Evolutionary conservation across 306 rosid genomes (phyloP), one percentile per base, ranked within the genome.

Genomic region (Corylus heterophylla): DNA sequence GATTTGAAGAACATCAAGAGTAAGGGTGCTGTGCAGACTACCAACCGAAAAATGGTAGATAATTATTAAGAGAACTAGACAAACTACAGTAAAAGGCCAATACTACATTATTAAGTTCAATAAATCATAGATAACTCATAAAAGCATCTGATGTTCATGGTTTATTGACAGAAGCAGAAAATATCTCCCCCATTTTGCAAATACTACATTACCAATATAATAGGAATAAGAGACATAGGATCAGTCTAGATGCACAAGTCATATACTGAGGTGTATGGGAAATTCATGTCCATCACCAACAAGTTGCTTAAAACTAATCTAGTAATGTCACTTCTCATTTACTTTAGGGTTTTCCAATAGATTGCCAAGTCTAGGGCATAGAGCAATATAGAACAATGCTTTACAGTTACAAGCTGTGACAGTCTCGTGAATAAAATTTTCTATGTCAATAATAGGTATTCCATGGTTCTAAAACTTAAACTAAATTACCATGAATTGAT

Each of bases 41-140:
- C 68, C 74, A 82, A 74, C 85, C 73, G 69, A 76, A 71, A 79
- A 70, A 42, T 29, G 0, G 45, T n/a, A 35, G n/a, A 54, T 71
- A 13, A 59, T 63, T 1, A 31, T 63, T 6, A 31, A 29, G 16
- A 29, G 12, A 63, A 12, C 7, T 13, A 31, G 17, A 31, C 2
- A 31, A 13, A 6, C 10, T 31, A 63, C 12, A 31, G 12, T 16
- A 31, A 31, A 63, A 29, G 42, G 69, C 20, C 8, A 22, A 22
- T 22, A 22, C 25, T 22, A 22, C 25, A 22, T 22, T 22, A 22
- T 22, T 22, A 22, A 22, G 25, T 20, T 58, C 27, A 58, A n/a
- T 22, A 56, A 58, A 58, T n/a, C 31, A 58, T 58, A 58, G 12
- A 58, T 29, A 9, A 29, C 17, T 22, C 31, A 29, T 5, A 62